Evolutionary conservation across 345 rosid genomes (phyloP).

Genomic region (Hirschfeldia incana): DNA sequence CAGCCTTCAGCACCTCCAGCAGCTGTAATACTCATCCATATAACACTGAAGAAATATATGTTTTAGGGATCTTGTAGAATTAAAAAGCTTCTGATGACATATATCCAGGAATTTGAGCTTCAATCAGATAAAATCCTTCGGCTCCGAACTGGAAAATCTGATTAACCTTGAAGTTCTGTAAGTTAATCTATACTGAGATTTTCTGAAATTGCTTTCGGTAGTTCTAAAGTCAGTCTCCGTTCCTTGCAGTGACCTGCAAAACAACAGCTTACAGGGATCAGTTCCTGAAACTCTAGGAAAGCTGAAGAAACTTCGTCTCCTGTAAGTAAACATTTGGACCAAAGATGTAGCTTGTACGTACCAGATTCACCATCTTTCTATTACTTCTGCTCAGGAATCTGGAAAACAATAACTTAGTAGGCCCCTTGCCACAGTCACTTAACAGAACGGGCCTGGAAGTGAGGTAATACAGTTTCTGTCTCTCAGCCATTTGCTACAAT

Average conservation of each 20-base stretch:
- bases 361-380: slow-evolving; percentile 2
- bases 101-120: slow-evolving; percentile 82
- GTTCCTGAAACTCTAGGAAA: slow-evolving; percentile 77
- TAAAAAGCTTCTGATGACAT: slow-evolving; percentile 4
- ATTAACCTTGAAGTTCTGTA: slow-evolving; percentile 78
- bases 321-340: slow-evolving; percentile 53
- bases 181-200: slow-evolving; percentile 38
- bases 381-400: slow-evolving; percentile 60
- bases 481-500: background rate
- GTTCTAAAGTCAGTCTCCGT: background rate
- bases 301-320: slow-evolving; percentile 61
- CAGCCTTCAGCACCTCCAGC: slow-evolving; percentile 73
- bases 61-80: slow-evolving; percentile 3
- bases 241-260: slow-evolving; percentile 72
- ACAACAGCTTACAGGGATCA: slow-evolving; percentile 71
- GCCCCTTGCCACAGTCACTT: slow-evolving; percentile 70
- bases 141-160: slow-evolving; percentile 60
- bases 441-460: slow-evolving; percentile 67
- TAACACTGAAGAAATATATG: background rate
- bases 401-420: slow-evolving; percentile 76
- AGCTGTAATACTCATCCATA: slow-evolving; percentile 54
- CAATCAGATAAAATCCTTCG: slow-evolving; percentile 70
- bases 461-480: slow-evolving; percentile 46
- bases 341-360: slow-evolving; percentile 10
- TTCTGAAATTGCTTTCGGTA: background rate